Evolutionary conservation across 495 filamentous ascomycete genomes (phyloP).

Genomic region (Xylaria curta): DNA sequence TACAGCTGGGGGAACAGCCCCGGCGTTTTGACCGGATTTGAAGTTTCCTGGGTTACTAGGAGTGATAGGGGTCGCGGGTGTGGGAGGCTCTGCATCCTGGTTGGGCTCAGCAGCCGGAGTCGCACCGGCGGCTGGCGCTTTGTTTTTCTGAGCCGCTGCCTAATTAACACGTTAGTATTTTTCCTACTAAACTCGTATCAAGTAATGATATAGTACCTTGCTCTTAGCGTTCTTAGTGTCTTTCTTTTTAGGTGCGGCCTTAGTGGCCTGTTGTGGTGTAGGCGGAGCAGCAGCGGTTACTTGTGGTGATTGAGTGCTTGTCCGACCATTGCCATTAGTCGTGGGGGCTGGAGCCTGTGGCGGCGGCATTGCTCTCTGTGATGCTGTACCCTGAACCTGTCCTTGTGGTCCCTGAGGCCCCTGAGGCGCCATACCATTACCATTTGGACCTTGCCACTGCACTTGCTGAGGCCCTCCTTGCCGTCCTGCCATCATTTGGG

Average conservation of each 20-base stretch:
- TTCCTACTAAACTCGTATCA: slow-evolving; percentile 34
- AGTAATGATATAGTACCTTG: slow-evolving; percentile 69
- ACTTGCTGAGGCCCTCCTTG: slow-evolving; percentile 47
- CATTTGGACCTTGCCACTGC: slow-evolving; percentile 68
- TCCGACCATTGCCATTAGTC: slow-evolving; percentile 58
- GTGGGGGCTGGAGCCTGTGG: slow-evolving; percentile 78
- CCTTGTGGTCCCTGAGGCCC: slow-evolving; percentile 61
- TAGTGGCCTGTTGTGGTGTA: slow-evolving; percentile 80
- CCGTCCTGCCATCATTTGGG: slow-evolving; percentile 50
- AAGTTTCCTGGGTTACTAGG: slow-evolving; percentile 75
- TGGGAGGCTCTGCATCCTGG: slow-evolving; percentile 73
- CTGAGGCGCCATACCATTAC: slow-evolving; percentile 69
- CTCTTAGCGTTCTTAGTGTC: slow-evolving; percentile 68
- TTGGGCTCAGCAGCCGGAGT: slow-evolving; percentile 79
- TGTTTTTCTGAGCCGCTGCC: slow-evolving; percentile 79
- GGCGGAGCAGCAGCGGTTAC: slow-evolving; percentile 78
- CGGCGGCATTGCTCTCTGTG: slow-evolving; percentile 84
- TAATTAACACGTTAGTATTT: slow-evolving; percentile 46
- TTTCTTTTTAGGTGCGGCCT: slow-evolving; percentile 87
- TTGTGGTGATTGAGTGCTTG: slow-evolving; percentile 80
- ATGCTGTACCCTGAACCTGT: slow-evolving; percentile 73
- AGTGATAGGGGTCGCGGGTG: slow-evolving; percentile 84
- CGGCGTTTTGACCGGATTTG: slow-evolving; percentile 61
- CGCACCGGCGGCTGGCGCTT: slow-evolving; percentile 67
- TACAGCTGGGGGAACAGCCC: slow-evolving; percentile 50